Conservation (phyloP, 1,284 basidiomycete genomes). For the Xerocomus amazonicus region DNA sequence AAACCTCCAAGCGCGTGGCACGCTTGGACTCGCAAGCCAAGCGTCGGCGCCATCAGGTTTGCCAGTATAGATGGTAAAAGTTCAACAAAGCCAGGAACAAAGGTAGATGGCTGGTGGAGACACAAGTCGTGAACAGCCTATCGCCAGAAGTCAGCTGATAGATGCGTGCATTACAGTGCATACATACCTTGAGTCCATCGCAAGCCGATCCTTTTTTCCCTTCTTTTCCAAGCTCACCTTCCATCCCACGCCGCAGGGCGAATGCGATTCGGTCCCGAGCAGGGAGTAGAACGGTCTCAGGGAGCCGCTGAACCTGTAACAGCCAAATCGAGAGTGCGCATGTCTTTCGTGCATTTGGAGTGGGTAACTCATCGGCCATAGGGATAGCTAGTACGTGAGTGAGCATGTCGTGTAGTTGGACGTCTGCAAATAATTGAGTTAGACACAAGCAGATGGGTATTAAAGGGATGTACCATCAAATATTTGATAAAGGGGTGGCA, state of each 20-base stretch:
- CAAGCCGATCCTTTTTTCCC: conserved; percentile 76
- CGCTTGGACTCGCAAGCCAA: conserved; percentile 61
- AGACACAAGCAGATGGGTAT: not conserved
- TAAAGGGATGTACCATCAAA: conserved; percentile 53
- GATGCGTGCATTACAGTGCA: conserved; percentile 1
- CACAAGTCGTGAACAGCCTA: conserved; percentile 73
- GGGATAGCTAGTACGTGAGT: conserved; percentile 66
- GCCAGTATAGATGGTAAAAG: conserved; percentile 58
- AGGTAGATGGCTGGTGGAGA: conserved; percentile 55
- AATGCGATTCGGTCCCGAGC: conserved; percentile 62
- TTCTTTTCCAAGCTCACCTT: conserved; percentile 79
- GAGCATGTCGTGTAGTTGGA: conserved; percentile 55
- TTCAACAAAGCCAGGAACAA: conserved; percentile 58
- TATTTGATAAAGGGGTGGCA: conserved; percentile 53
- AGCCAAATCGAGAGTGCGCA: conserved; percentile 71
- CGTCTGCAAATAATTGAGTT: conserved; percentile 40
- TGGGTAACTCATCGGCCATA: conserved; percentile 60
- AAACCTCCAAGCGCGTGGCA: conserved; percentile 71
- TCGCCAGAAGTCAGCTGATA: conserved; percentile 10
- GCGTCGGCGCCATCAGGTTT: conserved; percentile 60
- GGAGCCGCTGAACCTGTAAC: conserved; percentile 64
- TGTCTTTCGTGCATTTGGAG: conserved; percentile 79
- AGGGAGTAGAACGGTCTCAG: conserved; percentile 52
- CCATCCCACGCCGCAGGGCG: conserved; percentile 69
- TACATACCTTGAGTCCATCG: conserved; percentile 66